Percentiles rank a stretch among this genome's conserved stretches.
phyloP scores from a whole-genome alignment of 2,329 filamentous ascomycete genomes.

The Alternaria arbusti region DNA sequence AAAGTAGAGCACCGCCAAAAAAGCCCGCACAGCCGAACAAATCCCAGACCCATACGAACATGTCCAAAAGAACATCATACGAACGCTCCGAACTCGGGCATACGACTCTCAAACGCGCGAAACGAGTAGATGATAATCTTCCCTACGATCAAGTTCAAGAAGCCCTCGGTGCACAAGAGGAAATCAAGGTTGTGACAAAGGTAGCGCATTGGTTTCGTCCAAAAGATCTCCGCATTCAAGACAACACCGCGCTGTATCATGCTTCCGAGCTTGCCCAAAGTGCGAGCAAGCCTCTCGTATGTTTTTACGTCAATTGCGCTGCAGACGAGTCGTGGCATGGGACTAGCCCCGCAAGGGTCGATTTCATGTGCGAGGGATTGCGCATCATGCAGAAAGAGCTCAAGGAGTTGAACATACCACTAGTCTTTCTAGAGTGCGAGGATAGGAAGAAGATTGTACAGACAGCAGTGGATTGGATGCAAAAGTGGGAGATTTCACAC shows the following conservation, averaged over 20 bases:
- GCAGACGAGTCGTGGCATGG: slow-evolving; percentile 60
- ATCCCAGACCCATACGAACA: not conserved
- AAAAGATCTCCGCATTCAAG: slow-evolving; percentile 58
- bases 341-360: slow-evolving; percentile 55
- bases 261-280: slow-evolving; percentile 56
- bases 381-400: slow-evolving; percentile 55
- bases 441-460: slow-evolving; percentile 53
- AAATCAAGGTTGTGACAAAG: slow-evolving; percentile 47
- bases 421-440: slow-evolving; percentile 54
- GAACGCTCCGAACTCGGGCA: slow-evolving; percentile 47
- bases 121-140: slow-evolving; percentile 55
- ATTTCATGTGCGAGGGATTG: slow-evolving; percentile 57
- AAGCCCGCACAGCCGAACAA: slow-evolving; percentile 2
- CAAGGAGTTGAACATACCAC: slow-evolving; percentile 56
- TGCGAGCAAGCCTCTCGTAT: slow-evolving; percentile 52
- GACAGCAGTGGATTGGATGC: slow-evolving; percentile 52
- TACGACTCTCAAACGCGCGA: slow-evolving; percentile 58
- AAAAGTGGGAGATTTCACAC: slow-evolving; percentile 54
- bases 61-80: slow-evolving; percentile 41
- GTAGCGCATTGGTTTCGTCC: slow-evolving; percentile 60
- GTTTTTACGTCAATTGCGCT: slow-evolving; percentile 56
- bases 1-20: slow-evolving; percentile 8
- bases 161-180: slow-evolving; percentile 49
- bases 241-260: slow-evolving; percentile 57
- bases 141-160: slow-evolving; percentile 53